Conservation (phyloP, 2,329 filamentous ascomycete genomes). For the Hypoxylon sp. region DNA sequence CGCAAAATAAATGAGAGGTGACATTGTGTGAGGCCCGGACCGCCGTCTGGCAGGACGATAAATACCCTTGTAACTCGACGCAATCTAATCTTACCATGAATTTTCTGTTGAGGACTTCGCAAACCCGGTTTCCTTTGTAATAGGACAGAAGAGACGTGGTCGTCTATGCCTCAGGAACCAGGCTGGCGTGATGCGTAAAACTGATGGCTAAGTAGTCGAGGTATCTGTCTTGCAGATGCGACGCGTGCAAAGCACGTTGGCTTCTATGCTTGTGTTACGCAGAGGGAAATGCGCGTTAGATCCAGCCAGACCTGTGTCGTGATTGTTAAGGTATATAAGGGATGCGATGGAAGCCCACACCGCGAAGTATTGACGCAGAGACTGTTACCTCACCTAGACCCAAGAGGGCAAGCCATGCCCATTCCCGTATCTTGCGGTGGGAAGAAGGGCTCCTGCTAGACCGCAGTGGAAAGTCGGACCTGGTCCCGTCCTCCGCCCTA, state of each 20-base stretch:
- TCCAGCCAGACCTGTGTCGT: constrained; percentile 11
- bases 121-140: constrained; percentile 31
- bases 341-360: not conserved
- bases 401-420: not conserved
- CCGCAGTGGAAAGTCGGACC: constrained; percentile 37
- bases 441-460: constrained; percentile 5
- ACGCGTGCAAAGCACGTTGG: constrained; percentile 20
- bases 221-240: constrained; percentile 9
- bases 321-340: not conserved
- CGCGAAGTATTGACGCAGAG: not conserved
- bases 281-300: constrained; percentile 7
- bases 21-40: constrained; percentile 21
- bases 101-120: constrained; percentile 3
- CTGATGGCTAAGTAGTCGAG: constrained; percentile 19
- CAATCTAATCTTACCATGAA: constrained; percentile 22
- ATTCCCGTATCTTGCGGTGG: constrained; percentile 8
- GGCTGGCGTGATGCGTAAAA: constrained; percentile 6
- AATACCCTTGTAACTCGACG: constrained; percentile 16
- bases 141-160: constrained; percentile 2
- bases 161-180: constrained; percentile 1
- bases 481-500: constrained; percentile 35
- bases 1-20: constrained; percentile 20
- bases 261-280: constrained; percentile 2
- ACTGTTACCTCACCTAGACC: constrained; percentile 13
- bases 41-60: constrained; percentile 12